A percentile compares a stretch with the other conserved stretches of the same genome.
Conservation (phyloP, 2,329 filamentous ascomycete species). For the Colletotrichum lupini region DNA sequence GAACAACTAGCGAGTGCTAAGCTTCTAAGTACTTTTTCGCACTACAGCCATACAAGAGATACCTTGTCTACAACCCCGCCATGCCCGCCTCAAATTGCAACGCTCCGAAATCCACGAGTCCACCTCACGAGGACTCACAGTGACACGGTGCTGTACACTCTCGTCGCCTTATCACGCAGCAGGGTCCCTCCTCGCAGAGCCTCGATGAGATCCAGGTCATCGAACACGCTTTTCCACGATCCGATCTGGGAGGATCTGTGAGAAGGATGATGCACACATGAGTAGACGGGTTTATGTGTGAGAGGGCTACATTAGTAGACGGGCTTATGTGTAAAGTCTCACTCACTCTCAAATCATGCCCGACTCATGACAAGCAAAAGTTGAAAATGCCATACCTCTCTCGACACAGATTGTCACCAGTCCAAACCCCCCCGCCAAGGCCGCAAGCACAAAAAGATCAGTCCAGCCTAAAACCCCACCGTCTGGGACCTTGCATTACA, state of each 20-base stretch:
- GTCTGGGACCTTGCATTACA: background rate
- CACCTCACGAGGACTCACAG: background rate
- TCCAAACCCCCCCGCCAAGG: background rate
- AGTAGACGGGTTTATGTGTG: background rate
- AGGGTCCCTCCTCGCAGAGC: conserved; percentile 1
- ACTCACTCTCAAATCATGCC: background rate
- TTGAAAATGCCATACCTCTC: conserved; percentile 5
- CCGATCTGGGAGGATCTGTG: background rate
- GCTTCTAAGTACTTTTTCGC: background rate
- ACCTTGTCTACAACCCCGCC: background rate
- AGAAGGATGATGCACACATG: too few relatives aligned
- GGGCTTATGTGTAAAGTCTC: background rate
- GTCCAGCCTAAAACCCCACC: background rate
- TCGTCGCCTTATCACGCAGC: background rate
- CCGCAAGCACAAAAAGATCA: background rate
- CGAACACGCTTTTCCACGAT: background rate
- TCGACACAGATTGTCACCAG: too few relatives aligned
- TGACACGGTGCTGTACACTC: background rate
- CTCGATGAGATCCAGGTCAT: background rate
- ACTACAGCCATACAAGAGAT: too few relatives aligned
- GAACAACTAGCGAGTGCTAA: background rate
- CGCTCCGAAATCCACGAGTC: background rate
- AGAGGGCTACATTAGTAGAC: background rate
- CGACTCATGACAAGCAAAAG: background rate
- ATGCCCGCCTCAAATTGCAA: background rate